phyloP scores from a whole-genome alignment of 306 rosid species.

The Rosa rugosa region DNA sequence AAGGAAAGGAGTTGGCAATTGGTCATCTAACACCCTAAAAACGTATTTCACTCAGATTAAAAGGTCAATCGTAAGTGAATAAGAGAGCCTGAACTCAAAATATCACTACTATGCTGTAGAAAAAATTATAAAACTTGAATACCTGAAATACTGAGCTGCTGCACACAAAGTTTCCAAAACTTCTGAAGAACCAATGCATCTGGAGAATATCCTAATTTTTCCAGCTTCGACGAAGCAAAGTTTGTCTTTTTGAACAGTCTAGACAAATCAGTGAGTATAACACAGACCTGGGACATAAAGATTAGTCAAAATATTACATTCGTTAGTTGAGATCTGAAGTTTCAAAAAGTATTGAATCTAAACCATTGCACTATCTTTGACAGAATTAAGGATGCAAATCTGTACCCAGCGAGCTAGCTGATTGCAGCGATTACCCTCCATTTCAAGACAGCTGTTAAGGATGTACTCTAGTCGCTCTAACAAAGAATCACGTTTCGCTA shows the following conservation, averaged over 20 bases:
- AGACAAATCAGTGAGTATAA: conserved; percentile 66
- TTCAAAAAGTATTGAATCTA: conserved; percentile 12
- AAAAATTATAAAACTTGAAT: not conserved
- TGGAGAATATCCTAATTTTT: conserved; percentile 68
- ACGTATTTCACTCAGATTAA: not conserved
- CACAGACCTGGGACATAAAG: conserved; percentile 62
- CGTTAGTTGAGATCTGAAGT: conserved; percentile 32
- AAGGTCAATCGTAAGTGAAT: not conserved
- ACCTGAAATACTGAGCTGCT: conserved; percentile 77
- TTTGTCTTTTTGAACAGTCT: conserved; percentile 48
- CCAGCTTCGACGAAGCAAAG: conserved; percentile 60
- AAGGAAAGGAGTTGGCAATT: not conserved
- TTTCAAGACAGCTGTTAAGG: conserved; percentile 53
- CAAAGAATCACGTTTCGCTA: conserved; percentile 58
- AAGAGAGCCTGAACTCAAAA: not conserved
- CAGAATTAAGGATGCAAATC: conserved; percentile 12
- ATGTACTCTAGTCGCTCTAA: conserved; percentile 65
- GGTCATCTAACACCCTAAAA: not conserved
- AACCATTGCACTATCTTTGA: conserved; percentile 2
- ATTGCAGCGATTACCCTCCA: conserved; percentile 53
- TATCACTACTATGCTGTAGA: not conserved
- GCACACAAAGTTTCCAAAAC: conserved; percentile 83
- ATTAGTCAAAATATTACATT: conserved; percentile 10
- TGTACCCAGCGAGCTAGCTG: conserved; percentile 81
- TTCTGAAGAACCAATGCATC: conserved; percentile 49